Percentiles rank a stretch among this genome's conserved stretches.
phyloP scores from a whole-genome alignment of 2,329 filamentous ascomycete genomes.

The Dactylellina sp. region DNA sequence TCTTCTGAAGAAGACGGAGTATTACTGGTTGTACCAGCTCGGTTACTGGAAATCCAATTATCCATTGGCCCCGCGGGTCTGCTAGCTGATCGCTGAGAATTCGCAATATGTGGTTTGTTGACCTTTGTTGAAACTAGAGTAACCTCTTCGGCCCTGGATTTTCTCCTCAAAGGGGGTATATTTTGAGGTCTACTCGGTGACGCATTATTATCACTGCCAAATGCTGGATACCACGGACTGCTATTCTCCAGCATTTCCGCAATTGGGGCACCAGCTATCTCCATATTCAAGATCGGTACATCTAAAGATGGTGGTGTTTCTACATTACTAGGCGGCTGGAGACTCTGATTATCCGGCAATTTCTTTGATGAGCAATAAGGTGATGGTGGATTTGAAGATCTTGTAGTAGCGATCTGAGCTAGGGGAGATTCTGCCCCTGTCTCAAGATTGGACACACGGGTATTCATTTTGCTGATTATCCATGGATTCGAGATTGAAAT shows the following conservation, averaged over 20 bases:
- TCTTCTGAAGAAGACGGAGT: neutral
- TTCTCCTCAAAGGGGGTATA: neutral
- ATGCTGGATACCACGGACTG: constrained; percentile 30
- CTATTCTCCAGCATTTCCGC: constrained; percentile 22
- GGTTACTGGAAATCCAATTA: constrained; percentile 24
- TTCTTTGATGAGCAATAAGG: neutral
- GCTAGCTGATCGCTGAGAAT: neutral
- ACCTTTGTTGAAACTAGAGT: constrained; percentile 8
- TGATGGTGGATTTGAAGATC: neutral
- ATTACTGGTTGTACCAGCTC: neutral
- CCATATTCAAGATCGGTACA: neutral
- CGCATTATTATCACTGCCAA: constrained; percentile 23
- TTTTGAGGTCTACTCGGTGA: constrained; percentile 6
- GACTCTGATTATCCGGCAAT: neutral
- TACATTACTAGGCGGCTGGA: constrained; percentile 1
- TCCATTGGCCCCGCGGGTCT: constrained; percentile 32
- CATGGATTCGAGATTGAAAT: constrained; percentile 46
- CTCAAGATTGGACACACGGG: constrained; percentile 8
- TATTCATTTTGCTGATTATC: constrained; percentile 54
- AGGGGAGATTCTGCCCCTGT: neutral
- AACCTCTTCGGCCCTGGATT: neutral
- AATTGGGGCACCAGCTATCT: constrained; percentile 18
- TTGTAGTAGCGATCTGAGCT: constrained; percentile 4
- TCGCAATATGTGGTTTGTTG: neutral
- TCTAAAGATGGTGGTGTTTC: neutral